Conservation (phyloP, 495 filamentous ascomycete species). For the Penicillium ochrochloron region DNA sequence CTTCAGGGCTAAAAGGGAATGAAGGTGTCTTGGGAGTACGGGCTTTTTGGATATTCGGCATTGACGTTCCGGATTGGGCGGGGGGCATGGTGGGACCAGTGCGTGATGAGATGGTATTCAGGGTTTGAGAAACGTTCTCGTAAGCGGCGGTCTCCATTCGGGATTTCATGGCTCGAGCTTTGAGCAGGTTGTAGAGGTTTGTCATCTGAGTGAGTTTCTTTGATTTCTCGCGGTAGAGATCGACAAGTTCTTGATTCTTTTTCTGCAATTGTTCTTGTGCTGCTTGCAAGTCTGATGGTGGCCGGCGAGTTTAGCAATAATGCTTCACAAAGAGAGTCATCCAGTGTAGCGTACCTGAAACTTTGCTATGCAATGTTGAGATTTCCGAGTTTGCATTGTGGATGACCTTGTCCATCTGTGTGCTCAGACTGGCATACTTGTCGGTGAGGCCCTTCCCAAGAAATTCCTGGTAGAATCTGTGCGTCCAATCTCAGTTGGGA, state of each 20-base stretch:
- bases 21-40: constrained; percentile 34
- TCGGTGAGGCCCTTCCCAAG: constrained; percentile 74
- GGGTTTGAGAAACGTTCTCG: constrained; percentile 64
- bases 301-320: constrained; percentile 13
- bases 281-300: constrained; percentile 61
- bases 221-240: constrained; percentile 72
- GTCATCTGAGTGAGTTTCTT: constrained; percentile 77
- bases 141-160: constrained; percentile 73
- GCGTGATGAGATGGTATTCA: constrained; percentile 43
- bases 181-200: constrained; percentile 83
- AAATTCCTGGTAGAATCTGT: constrained; percentile 81
- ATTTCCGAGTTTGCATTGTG: constrained; percentile 84
- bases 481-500: constrained; percentile 20
- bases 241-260: constrained; percentile 76
- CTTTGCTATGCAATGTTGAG: constrained; percentile 63
- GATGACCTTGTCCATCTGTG: constrained; percentile 79
- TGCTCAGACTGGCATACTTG: constrained; percentile 69
- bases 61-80: background rate
- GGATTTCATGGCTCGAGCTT: constrained; percentile 69
- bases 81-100: constrained; percentile 20
- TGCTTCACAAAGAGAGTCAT: background rate
- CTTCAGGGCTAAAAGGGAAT: constrained; percentile 40
- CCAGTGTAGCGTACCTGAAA: constrained; percentile 46
- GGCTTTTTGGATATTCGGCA: constrained; percentile 5
- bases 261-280: constrained; percentile 69